phyloP scores from a whole-genome alignment of 2,329 filamentous ascomycete genomes.

The Fusarium liriodendri region DNA sequence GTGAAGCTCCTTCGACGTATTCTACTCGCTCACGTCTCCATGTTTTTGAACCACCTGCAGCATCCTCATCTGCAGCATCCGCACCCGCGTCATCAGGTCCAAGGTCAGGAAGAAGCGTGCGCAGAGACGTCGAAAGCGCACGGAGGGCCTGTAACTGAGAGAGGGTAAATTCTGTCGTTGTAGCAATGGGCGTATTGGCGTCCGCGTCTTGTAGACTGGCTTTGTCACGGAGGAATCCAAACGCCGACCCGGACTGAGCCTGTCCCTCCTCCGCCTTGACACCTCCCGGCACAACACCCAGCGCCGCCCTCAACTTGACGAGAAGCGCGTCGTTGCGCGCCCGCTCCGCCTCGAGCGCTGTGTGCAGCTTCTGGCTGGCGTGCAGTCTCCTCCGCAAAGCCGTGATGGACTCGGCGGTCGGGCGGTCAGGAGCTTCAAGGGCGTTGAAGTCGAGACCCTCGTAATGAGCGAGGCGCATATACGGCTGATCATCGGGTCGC shows the following conservation, averaged over 20 bases:
- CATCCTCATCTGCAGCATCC: conserved; percentile 42
- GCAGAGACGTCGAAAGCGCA: conserved; percentile 69
- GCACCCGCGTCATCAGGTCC: conserved; percentile 46
- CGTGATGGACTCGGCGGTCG: conserved; percentile 76
- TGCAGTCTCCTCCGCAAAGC: conserved; percentile 78
- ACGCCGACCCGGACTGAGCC: conserved; percentile 43
- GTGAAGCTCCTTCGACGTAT: conserved; percentile 86
- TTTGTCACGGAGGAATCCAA: conserved; percentile 69
- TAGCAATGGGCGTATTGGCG: conserved; percentile 69
- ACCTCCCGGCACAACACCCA: conserved; percentile 48
- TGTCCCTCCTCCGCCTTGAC: conserved; percentile 42
- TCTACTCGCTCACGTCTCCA: conserved; percentile 78
- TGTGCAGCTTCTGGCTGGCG: conserved; percentile 82
- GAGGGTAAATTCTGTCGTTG: conserved; percentile 81
- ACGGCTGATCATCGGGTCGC: conserved; percentile 75
- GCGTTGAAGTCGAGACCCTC: conserved; percentile 68
- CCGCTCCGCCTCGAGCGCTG: conserved; percentile 75
- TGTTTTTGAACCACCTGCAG: conserved; percentile 56
- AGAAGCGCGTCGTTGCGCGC: conserved; percentile 79
- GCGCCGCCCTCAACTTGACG: conserved; percentile 64
- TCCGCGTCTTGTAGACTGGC: conserved; percentile 63
- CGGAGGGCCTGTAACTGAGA: conserved; percentile 86
- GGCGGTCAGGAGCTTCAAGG: conserved; percentile 45
- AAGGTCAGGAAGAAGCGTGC: conserved; percentile 74
- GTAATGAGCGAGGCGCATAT: conserved; percentile 88